Percentiles rank a stretch among this genome's conserved stretches.
Conservation (phyloP, 305 asterid genomes). For the Rubia tinctorum region DNA sequence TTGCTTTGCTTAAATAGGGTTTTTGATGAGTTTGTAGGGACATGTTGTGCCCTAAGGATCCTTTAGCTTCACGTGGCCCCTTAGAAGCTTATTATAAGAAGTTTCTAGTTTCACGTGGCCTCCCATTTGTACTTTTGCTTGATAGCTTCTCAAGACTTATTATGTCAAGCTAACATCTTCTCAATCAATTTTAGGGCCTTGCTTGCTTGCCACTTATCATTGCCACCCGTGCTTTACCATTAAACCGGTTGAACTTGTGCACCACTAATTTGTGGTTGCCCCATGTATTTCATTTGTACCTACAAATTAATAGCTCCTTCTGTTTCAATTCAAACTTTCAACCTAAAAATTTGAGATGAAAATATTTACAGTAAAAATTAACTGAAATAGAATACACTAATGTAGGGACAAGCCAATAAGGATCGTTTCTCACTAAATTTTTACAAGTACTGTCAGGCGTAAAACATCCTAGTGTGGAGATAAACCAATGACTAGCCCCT, state of each 20-base stretch:
- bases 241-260: conserved; percentile 17
- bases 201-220: conserved; percentile 37
- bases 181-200: conserved; percentile 19
- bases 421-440: too few relatives aligned
- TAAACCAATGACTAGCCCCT: too few relatives aligned
- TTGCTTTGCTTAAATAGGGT: neutral
- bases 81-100: conserved; percentile 7
- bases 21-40: conserved; percentile 41
- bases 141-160: neutral
- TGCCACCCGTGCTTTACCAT: conserved; percentile 18
- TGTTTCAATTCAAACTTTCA: too few relatives aligned
- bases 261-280: conserved; percentile 5
- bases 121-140: neutral
- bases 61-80: conserved; percentile 45
- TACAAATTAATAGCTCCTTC: too few relatives aligned
- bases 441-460: too few relatives aligned
- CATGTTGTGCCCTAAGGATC: conserved; percentile 48
- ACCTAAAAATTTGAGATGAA: too few relatives aligned
- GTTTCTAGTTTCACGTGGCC: neutral
- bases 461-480: too few relatives aligned
- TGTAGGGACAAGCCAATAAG: too few relatives aligned
- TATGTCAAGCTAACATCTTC: conserved; percentile 22
- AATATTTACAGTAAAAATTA: too few relatives aligned
- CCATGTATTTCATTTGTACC: too few relatives aligned
- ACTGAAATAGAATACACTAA: too few relatives aligned